A percentile compares a stretch with the other conserved stretches of the same genome.
phyloP scores from a whole-genome alignment of 352 stramenopile genomes.

The Phytophthora citricola region DNA sequence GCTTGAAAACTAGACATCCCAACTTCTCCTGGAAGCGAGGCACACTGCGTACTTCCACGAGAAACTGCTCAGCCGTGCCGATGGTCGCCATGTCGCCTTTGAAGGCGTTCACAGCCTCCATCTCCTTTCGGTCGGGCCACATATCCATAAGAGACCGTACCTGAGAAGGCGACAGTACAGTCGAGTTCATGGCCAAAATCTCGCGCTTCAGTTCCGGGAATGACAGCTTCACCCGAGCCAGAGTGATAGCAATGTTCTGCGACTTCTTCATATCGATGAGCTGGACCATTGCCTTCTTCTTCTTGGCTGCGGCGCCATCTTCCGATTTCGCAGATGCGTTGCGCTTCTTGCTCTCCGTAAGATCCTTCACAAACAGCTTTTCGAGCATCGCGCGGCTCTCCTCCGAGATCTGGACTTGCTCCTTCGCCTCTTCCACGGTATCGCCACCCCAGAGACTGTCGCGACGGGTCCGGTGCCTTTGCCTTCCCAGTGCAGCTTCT shows the following conservation, averaged over 20 bases:
- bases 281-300: conserved; percentile 77
- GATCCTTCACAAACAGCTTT: conserved; percentile 81
- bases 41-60: conserved; percentile 74
- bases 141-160: conserved; percentile 86
- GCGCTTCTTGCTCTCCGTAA: conserved; percentile 60
- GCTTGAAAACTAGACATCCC: conserved; percentile 82
- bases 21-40: conserved; percentile 79
- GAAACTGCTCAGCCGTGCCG: conserved; percentile 78
- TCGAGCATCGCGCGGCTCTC: conserved; percentile 80
- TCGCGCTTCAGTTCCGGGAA: conserved; percentile 79
- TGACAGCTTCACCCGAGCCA: conserved; percentile 77
- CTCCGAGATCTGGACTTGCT: conserved; percentile 63
- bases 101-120: conserved; percentile 73
- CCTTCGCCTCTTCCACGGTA: conserved; percentile 48
- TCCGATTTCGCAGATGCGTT: conserved; percentile 37
- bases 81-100: conserved; percentile 66
- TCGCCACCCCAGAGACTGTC: conserved; percentile 74
- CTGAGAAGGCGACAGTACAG: conserved; percentile 77
- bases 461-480: conserved; percentile 53
- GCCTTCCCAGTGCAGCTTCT: conserved; percentile 88
- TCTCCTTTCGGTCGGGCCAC: conserved; percentile 81
- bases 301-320: conserved; percentile 36
- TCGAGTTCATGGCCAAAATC: conserved; percentile 79
- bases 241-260: conserved; percentile 87
- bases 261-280: conserved; percentile 91